Base-by-base conservation (phyloP, 805 yeast species). In the Starmerella bombicola region DNA sequence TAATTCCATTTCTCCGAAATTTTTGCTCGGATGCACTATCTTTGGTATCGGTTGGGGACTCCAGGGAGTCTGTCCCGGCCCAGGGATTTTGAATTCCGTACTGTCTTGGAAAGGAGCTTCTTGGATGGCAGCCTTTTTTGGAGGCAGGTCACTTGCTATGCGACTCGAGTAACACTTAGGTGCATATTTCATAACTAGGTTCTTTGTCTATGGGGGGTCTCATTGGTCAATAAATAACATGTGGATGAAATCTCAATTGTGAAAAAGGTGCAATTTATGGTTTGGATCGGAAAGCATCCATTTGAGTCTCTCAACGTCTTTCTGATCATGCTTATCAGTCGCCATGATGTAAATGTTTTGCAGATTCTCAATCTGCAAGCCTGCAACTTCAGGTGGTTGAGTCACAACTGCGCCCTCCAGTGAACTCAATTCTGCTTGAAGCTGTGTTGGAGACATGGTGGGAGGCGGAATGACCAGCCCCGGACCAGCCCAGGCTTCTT, bases 21-120 rank as follows among this genome's bases (percentile, higher is more conserved):
- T 71, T 36, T 17, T 71, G 0, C 3, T 63, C 2, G 76, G 76
- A 2, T 60, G 66, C 43, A 55, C 56, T 0, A 10, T 69, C 5
- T 71, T 71, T 48, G 76, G 76, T 8, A 12, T 65, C 7, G 76
- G 76, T 0, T 71, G 76, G 76, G 76, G 73, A 1, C 25, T 68
- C 2, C 49, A 64, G 0, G 76, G 76, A 1, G 55, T 69, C 3
- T 71, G 76, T 50, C 76, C 76, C 0, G 76, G 73, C 3, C 74
- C 76, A 13, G 76, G 68, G 0, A 40, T 69, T 0, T 29, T 66
- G 1, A 52, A 61, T 9, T 32, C 55, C 4, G 16, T 33, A 2
- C 18, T 35, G 13, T 36, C 42, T 9, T n/a, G 20, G 18, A n/a
- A 10, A 13, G 43, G 41, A 2, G 10, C 23, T 6, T 13, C 23